Percentiles rank a stretch among this genome's conserved stretches.
These are phyloP conservation scores for Scleroderma citrinum DNA, from an alignment of 768 basidiomycete species.

Conservation along the genomic window DNA sequence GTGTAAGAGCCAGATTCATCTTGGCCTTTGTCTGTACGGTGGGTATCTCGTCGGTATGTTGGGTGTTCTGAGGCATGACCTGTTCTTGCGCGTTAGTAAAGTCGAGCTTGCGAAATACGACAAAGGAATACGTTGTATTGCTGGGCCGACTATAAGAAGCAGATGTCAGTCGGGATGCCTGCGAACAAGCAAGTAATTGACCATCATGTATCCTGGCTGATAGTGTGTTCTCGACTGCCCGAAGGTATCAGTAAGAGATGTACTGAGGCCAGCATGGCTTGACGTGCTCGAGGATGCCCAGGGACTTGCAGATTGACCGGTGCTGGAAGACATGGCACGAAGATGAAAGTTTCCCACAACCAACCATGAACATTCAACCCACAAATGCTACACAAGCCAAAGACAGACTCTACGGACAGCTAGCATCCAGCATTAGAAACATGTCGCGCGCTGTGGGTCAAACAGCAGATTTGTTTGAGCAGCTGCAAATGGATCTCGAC, in stretches of 20 bases:
- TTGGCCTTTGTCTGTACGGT: constrained; percentile 78
- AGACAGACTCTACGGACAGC: constrained; percentile 73
- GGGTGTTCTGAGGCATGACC: constrained; percentile 45
- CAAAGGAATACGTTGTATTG: constrained; percentile 46
- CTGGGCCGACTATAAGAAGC: constrained; percentile 47
- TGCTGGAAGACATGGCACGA: constrained; percentile 32
- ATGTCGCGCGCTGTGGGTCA: constrained; percentile 64
- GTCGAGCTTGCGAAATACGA: background rate
- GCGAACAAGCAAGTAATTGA: constrained; percentile 25
- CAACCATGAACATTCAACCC: constrained; percentile 21
- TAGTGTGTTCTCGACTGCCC: constrained; percentile 72
- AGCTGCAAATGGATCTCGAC: constrained; percentile 67
- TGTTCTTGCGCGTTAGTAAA: constrained; percentile 9
- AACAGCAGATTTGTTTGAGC: constrained; percentile 73
- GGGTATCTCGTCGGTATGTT: constrained; percentile 67
- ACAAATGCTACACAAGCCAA: constrained; percentile 72
- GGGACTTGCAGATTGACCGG: constrained; percentile 40
- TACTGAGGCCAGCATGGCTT: constrained; percentile 34
- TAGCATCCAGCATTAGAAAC: constrained; percentile 60
- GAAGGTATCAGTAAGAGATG: constrained; percentile 61
- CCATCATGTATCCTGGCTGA: constrained; percentile 78
- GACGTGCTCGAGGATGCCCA: constrained; percentile 48
- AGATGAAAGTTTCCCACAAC: background rate
- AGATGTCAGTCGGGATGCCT: background rate
- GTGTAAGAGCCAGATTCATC: constrained; percentile 62